Base-by-base conservation (phyloP, 306 rosid species). In the Cucurbita maxima region DNA sequence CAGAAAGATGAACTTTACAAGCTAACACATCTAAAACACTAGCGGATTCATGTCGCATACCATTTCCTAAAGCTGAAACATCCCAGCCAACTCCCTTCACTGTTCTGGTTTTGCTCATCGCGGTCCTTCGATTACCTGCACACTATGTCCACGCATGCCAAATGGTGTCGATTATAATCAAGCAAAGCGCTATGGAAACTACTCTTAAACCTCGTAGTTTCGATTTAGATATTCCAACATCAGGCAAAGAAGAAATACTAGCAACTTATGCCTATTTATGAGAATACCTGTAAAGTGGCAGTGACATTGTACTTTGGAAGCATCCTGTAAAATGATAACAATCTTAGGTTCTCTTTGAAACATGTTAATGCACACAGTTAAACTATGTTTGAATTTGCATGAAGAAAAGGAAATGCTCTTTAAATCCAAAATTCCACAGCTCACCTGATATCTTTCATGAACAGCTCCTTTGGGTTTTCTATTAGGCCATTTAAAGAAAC, bases 1-100 rank as follows among this genome's bases (percentile, higher is more conserved):
- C 34, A 30, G 0, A 30, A 2, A 30, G 34, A 30, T 30, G 34
- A 72, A 72, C 3, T 38, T 10, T 54, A 54, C 10, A 10, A 53
- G 37, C 18, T 8, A 11, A 36, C 3, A 36, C 6, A 71, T 41
- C 37, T 37, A 71, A 50, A 14, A 30, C 25, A 30, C 45, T 15
- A 30, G 59, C 43, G 58, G 58, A 30, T 60, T 25, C 56, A 79
- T 69, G 75, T 52, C 37, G 71, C 87, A 58, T 78, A 93, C 98
- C 98, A 75, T 90, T 93, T 86, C 98, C 98, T 73, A 93, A 63
- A 61, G 98, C 97, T 59, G 98, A 88, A 77, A 94, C 90, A 79
- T 79, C 96, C 98, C 98, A 94, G 41, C 98, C 98, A 68, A 90
- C 97, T 69, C 97, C 97, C 83, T 75, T 89, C 63, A 90, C 96